Base-by-base conservation (phyloP, 2,329 filamentous ascomycete species). In the Fusarium begoniae region DNA sequence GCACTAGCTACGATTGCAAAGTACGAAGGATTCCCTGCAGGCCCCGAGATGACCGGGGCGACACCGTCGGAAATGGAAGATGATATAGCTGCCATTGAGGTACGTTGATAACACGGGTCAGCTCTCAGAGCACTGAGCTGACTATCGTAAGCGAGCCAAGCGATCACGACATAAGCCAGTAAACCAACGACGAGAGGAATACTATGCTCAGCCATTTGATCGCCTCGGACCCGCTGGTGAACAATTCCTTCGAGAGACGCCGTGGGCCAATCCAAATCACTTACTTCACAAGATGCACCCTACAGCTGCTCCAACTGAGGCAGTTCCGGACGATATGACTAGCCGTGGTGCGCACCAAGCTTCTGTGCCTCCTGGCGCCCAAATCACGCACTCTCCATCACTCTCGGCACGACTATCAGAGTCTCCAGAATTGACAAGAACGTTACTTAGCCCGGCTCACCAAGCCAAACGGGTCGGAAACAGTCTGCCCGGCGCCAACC, bases 21-120 rank as follows among this genome's bases (percentile, higher is more conserved):
- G 83, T 95, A 98, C 81, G 92, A 97, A 79, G 96, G 96, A 30
- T 99, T 99, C 83, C 96, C 96, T 41, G 95, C 96, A 38, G 96
- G 95, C n/a, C 96, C 96, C 26, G 88, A 93, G 40, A 92, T 99
- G 83, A 87, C 87, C 66, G 89, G 93, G 47, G 93, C 94, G 32
- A 91, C 92, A 43, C 83, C 88, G 28, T 86, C 89, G 17, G 94
- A 98, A 79, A 84, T 96, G 53, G 94, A 98, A 63, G 92, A 96
- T 56, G 96, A 99, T 83, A 86, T 98, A 73, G 91, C 93, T 81
- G 93, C 93, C 76, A 98, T 99, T 87, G 92, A 93, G 79, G 95
- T 98, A 81, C 63, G 81, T 77, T 55, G 51, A 72, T 43, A 50
- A 66, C 40, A 26, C 47, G 12, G 24, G 37, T 57, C 57, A 69